Percentiles rank a stretch among this genome's conserved stretches.
Evolutionary conservation across 2,329 filamentous ascomycete species (phyloP).

Genomic region (Aspergillus floridensis): DNA sequence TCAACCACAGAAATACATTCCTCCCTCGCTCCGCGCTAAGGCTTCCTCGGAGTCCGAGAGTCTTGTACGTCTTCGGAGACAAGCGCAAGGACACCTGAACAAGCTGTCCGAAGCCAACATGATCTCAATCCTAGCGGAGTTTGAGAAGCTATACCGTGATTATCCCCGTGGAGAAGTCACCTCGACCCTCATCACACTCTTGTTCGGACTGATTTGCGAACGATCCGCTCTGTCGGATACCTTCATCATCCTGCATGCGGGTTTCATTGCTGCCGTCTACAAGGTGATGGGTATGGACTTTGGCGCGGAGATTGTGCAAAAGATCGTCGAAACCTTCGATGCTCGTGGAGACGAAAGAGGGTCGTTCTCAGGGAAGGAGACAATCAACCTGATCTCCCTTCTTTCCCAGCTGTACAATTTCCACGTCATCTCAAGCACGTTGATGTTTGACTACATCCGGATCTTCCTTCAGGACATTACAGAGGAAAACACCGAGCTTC

Average conservation of each 20-base stretch:
- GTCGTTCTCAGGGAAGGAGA: slow-evolving; percentile 54
- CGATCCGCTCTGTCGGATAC: slow-evolving; percentile 77
- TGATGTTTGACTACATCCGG: slow-evolving; percentile 89
- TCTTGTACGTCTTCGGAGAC: slow-evolving; percentile 67
- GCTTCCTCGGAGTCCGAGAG: slow-evolving; percentile 64
- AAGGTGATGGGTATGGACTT: slow-evolving; percentile 85
- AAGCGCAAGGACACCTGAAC: slow-evolving; percentile 86
- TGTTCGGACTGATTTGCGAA: slow-evolving; percentile 77
- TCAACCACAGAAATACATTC: slow-evolving; percentile 71
- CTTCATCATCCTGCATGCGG: slow-evolving; percentile 85
- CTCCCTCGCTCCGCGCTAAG: slow-evolving; percentile 73
- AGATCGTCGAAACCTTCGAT: slow-evolving; percentile 72
- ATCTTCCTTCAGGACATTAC: slow-evolving; percentile 71
- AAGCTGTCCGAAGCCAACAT: slow-evolving; percentile 89
- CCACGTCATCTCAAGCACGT: slow-evolving; percentile 74
- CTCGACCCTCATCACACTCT: slow-evolving; percentile 70
- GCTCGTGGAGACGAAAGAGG: slow-evolving; percentile 55
- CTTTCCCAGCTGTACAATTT: slow-evolving; percentile 89
- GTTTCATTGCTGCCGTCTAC: slow-evolving; percentile 84
- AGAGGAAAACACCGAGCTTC: slow-evolving; percentile 82
- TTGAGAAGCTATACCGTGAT: slow-evolving; percentile 79
- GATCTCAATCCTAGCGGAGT: slow-evolving; percentile 74
- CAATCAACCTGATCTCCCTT: slow-evolving; percentile 75
- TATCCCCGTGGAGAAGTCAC: slow-evolving; percentile 88
- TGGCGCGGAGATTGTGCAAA: slow-evolving; percentile 79